Base-by-base conservation (phyloP, 331 rosid genomes). In the Telfairia occidentalis region DNA sequence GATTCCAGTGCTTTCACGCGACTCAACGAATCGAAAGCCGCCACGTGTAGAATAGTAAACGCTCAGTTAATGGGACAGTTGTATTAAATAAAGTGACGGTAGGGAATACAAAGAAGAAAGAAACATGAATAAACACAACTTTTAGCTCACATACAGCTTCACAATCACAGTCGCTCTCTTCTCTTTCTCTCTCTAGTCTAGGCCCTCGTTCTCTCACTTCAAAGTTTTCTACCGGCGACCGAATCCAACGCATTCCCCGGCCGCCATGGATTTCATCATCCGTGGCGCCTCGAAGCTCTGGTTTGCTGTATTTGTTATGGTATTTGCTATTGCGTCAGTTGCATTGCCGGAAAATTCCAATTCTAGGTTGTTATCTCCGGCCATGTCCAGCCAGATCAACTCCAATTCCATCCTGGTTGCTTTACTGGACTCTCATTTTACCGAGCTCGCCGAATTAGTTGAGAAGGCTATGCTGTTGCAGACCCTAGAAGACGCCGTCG, bases 391-490 rank as follows among this genome's bases (percentile, higher is more conserved):
- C 70, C 96, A 88, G 79, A 88, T 90, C 53, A 90, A 87, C 88
- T 88, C 96, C 7, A 90, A 88, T 85, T 90, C 96, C 24, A 82
- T 90, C 30, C 86, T 90, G 0, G 90, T 90, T 0, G 91, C 96
- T 43, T 88, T 90, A 7, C 87, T 90, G 0, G 96, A 90, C 84
- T 90, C 96, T 76, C 91, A 90, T 78, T 90, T 88, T 78, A 88
- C 96, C 0, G 91, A 86, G 55, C 88, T 90, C 16, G 83, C 90
- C 3, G 93, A 90, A 66, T 77, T 90, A 3, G 85, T 90, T 0
- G 96, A 90, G 48, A 90, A 88, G 73, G 96, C 93, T 0, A 78
- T 86, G 81, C 84, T 90, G 2, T 76, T 90, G 23, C 91, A 86
- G 40, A 85, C 85, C 1, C 85, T 90, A 0, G 96, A 90, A 64